phyloP scores from a whole-genome alignment of 768 basidiomycete genomes.

The Tricholomella constricta region DNA sequence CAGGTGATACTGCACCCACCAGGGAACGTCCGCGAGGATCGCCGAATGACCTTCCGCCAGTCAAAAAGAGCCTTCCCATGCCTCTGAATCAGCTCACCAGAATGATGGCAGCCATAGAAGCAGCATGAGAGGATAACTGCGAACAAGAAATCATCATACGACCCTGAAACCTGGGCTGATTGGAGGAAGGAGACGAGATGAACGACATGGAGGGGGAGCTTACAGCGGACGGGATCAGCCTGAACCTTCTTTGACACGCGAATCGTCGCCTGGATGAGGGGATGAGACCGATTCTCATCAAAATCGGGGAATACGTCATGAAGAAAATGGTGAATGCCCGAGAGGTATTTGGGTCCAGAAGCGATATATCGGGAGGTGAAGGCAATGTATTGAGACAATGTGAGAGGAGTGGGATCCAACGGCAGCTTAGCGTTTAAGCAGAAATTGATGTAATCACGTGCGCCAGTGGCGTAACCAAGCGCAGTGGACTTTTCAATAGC shows the following conservation, averaged over 20 bases:
- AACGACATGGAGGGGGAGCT: neutral
- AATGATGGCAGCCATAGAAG: constrained; percentile 30
- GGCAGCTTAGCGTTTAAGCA: constrained; percentile 15
- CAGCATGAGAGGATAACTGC: constrained; percentile 16
- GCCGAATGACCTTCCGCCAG: constrained; percentile 28
- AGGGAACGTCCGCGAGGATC: neutral
- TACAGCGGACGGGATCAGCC: neutral
- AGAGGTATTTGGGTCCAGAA: constrained; percentile 19
- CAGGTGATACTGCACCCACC: constrained; percentile 17
- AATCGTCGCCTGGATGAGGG: constrained; percentile 21
- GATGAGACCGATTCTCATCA: constrained; percentile 16
- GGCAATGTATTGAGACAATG: constrained; percentile 7
- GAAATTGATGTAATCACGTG: constrained; percentile 21
- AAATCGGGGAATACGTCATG: constrained; percentile 25
- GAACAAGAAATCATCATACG: constrained; percentile 16
- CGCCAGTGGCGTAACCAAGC: constrained; percentile 21
- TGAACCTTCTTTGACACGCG: constrained; percentile 13
- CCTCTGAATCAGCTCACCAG: constrained; percentile 23
- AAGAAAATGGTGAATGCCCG: constrained; percentile 24
- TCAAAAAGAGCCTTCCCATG: constrained; percentile 12
- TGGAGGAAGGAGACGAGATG: neutral
- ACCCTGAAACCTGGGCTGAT: neutral
- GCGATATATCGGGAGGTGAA: constrained; percentile 6
- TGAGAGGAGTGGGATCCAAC: constrained; percentile 21
- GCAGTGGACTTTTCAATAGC: constrained; percentile 21